Base-by-base conservation (phyloP, 1,139 yeast genomes). In the Magnusiomyces suaveolens region DNA sequence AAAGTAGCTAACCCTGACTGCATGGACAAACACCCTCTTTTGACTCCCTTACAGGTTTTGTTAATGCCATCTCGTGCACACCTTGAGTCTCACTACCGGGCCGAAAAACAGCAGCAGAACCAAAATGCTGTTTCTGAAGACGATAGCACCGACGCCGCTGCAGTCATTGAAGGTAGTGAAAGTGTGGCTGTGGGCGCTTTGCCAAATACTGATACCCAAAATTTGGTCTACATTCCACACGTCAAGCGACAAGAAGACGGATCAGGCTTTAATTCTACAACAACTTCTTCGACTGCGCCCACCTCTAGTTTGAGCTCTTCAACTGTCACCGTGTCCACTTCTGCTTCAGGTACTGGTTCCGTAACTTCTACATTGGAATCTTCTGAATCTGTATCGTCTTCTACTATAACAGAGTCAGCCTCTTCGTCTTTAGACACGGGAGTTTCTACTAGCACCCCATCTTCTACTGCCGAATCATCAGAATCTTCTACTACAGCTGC, bases 1-100 rank as follows among this genome's bases (percentile, higher is more conserved):
- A 21, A 41, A 16, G 44, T 41, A 3, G 44, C 25, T 4, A 6
- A 18, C 4, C 44, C 44, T 3, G 44, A 41, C 20, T 47, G 50
- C 29, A 23, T 16, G 25, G 43, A 36, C 18, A 20, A 18, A 3
- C 50, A 47, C 20, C 50, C 50, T 1, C 26, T 21, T n/a, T 18
- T 47, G 43, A 24, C 50, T 2, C 50, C 50, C 20, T 24, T 47
- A 12, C 50, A 47, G 21, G 50, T 25, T 3, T 29, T 47, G n/a
- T 16, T 47, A 21, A 14, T 47, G 25, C 50, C 50, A 2, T 14
- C 50, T 16, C 43, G 29, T 18, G 16, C 29, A 2, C 50, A 47
- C 41, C 50, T 47, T 16, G 21, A 47, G 20, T 20, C 29, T 14
- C 50, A 47, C 29, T 47, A 41, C 44, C 44, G 20, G 25, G 25